These are phyloP conservation scores for Gaertneriomyces semiglobifer DNA, from an alignment of 192 early-diverging fungal genomes.

Conservation along the genomic window DNA sequence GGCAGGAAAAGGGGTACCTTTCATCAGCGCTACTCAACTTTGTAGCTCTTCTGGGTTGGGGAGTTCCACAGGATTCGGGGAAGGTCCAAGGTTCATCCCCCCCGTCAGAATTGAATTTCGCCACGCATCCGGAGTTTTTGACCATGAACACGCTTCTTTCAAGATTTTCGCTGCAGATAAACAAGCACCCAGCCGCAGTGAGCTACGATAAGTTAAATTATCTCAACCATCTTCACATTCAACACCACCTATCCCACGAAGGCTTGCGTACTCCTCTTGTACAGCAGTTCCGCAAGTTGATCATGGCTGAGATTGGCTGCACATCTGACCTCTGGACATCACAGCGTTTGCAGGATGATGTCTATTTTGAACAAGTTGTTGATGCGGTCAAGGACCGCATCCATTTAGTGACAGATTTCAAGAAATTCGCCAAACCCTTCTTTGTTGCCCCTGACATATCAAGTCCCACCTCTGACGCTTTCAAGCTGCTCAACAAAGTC, in stretches of 20 bases:
- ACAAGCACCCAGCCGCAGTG: constrained; percentile 63
- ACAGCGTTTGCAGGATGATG: not conserved
- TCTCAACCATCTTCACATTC: constrained; percentile 71
- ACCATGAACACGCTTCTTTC: no score
- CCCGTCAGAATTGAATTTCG: no score
- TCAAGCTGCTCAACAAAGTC: not conserved
- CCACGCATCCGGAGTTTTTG: no score
- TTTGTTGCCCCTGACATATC: constrained; percentile 8
- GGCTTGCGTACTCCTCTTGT: not conserved
- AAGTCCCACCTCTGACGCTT: not conserved
- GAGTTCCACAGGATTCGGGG: not conserved
- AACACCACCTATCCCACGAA: constrained; percentile 16
- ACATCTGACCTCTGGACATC: not conserved
- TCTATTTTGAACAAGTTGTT: constrained; percentile 11
- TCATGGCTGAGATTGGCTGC: not conserved
- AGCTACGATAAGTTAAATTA: constrained; percentile 66
- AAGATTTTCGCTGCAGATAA: constrained; percentile 31
- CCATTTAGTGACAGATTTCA: constrained; percentile 15
- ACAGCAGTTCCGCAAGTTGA: not conserved
- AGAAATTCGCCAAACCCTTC: constrained; percentile 9
- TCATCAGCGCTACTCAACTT: constrained; percentile 86
- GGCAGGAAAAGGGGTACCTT: constrained; percentile 69
- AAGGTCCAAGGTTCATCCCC: no score
- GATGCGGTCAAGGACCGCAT: constrained; percentile 24
- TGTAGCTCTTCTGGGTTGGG: constrained; percentile 82